A percentile compares a stretch with the other conserved stretches of the same genome.
These are phyloP conservation scores for Trichoderma atroviride DNA, from an alignment of 2,329 filamentous ascomycete species.

Conservation along the genomic window DNA sequence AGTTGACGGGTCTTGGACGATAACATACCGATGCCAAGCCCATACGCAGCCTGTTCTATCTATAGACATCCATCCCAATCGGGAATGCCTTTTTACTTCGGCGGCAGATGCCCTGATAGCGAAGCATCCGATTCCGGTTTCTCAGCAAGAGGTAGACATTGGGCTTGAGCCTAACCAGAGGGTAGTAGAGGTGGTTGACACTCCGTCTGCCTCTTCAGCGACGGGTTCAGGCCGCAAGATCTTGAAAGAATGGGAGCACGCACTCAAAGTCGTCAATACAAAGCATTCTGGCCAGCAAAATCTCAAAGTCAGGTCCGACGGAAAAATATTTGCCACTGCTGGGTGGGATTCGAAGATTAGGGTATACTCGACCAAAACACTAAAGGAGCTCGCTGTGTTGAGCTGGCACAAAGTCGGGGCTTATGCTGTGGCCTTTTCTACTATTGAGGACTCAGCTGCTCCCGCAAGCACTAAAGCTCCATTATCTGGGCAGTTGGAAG, in stretches of 20 bases:
- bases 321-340: conserved; percentile 81
- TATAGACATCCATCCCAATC: conserved; percentile 56
- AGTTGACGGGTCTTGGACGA: conserved; percentile 46
- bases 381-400: conserved; percentile 87
- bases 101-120: conserved; percentile 79
- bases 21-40: conserved; percentile 65
- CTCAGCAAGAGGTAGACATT: conserved; percentile 34
- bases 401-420: conserved; percentile 94
- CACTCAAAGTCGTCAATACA: conserved; percentile 69
- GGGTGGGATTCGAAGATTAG: conserved; percentile 87
- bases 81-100: conserved; percentile 72
- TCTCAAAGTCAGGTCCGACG: conserved; percentile 75
- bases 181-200: conserved; percentile 35
- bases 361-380: conserved; percentile 77
- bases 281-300: conserved; percentile 91
- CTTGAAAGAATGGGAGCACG: conserved; percentile 45
- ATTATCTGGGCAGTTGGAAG: background rate
- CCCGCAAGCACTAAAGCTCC: background rate
- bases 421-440: conserved; percentile 76
- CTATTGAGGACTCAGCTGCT: conserved; percentile 36
- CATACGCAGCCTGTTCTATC: conserved; percentile 85
- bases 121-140: conserved; percentile 67
- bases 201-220: conserved; percentile 1
- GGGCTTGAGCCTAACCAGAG: conserved; percentile 31
- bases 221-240: conserved; percentile 21